Conservation (phyloP, 805 yeast genomes). For the Ogataea paradorogensis region DNA sequence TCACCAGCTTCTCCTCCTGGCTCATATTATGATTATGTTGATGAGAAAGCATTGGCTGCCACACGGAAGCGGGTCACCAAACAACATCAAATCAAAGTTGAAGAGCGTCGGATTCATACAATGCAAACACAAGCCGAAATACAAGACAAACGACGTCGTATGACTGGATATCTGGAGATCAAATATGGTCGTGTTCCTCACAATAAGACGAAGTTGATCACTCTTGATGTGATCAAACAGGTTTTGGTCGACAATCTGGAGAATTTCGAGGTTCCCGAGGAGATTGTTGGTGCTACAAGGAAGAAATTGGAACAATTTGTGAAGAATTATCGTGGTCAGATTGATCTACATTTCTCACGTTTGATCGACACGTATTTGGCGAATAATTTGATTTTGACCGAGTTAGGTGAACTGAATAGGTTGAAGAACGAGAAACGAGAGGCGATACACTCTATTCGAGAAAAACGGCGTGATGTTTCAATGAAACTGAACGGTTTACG, state of each 20-base stretch:
- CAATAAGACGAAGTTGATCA: slow-evolving; percentile 28
- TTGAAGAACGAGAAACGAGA: slow-evolving; percentile 31
- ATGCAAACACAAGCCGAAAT: slow-evolving; percentile 3
- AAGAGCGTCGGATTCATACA: slow-evolving; percentile 5
- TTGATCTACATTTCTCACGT: slow-evolving; percentile 30
- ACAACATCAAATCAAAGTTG: slow-evolving; percentile 6
- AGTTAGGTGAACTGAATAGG: slow-evolving; percentile 28
- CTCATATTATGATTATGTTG: slow-evolving; percentile 11
- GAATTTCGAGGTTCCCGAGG: slow-evolving; percentile 14
- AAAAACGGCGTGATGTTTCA: slow-evolving; percentile 24
- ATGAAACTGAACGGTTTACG: slow-evolving; percentile 22
- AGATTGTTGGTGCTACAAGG: slow-evolving; percentile 16
- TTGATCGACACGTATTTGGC: slow-evolving; percentile 36
- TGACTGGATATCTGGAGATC: slow-evolving; percentile 16
- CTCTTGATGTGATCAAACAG: slow-evolving; percentile 35
- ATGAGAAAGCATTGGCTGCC: slow-evolving; percentile 4
- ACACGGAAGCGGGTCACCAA: slow-evolving; percentile 6
- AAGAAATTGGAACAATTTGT: slow-evolving; percentile 20
- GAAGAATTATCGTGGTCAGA: slow-evolving; percentile 22
- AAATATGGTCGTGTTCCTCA: slow-evolving; percentile 28
- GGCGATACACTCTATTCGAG: slow-evolving; percentile 29
- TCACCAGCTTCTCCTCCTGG: slow-evolving; percentile 1
- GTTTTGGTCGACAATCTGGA: slow-evolving; percentile 29
- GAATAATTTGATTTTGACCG: slow-evolving; percentile 32
- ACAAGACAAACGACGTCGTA: slow-evolving; percentile 15